Base-by-base conservation (phyloP, 2,329 filamentous ascomycete genomes). In the Dichotomopilus funicola region DNA sequence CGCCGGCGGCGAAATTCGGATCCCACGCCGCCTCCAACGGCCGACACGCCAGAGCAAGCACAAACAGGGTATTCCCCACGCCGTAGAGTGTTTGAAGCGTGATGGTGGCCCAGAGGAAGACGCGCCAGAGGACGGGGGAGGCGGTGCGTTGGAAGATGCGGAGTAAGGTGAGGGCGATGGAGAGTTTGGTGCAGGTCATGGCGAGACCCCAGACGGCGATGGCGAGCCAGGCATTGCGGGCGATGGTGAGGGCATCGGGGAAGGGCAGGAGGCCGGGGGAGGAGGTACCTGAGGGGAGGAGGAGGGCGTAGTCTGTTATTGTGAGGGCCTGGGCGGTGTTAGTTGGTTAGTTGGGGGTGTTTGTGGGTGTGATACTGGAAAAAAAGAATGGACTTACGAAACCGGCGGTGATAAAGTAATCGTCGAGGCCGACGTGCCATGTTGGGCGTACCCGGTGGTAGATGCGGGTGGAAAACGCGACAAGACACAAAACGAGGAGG, bases 121-220 rank as follows among this genome's bases (percentile, higher is more conserved):
- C 59, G 43, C 57, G 55, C 62, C 62, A 63, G 19, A 27, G 19
- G 19, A 27, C 19, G 19, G 19, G 19, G 3, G 50, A 31, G 10
- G 49, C 51, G 40, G 57, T 46, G 35, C 56, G 56, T 35, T 53
- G 50, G 34, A 59, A 58, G 53, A 63, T 62, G 12, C 62, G 62
- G 7, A 63, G 57, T 2, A 63, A 58, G 0, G 62, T 63, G 4
- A 62, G 50, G 11, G 59, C 59, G 42, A 62, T 61, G 3, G 62
- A 63, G 8, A 61, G 43, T 51, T 63, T 63, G 55, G 62, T 61
- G 58, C 59, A 62, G 1, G 61, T 60, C 62, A 63, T 63, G 40
- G 62, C 43, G 8, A 63, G 43, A 7, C 62, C 62, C 62, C 62
- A 63, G 49, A 63, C 49, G 1, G 48, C 31, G 36, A 62, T 63